Conservation (phyloP, 192 early-diverging fungal genomes). For the Piromyces finnis region DNA sequence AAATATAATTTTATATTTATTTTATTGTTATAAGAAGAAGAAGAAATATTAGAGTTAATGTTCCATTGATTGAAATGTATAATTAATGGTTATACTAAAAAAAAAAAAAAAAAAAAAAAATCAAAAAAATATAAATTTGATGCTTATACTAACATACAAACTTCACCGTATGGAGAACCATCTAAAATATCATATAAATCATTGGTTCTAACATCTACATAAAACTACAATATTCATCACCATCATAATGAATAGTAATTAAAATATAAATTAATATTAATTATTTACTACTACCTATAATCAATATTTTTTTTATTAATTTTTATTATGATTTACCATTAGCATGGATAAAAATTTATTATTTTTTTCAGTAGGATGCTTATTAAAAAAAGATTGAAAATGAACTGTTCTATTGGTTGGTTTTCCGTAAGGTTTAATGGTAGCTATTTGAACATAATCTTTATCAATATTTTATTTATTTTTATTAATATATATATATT, state of each 20-base stretch:
- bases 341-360: neutral
- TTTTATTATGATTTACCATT: neutral
- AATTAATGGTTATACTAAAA: too few species aligned
- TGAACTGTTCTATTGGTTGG: neutral
- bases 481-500: too few species aligned
- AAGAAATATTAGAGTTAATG: too few species aligned
- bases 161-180: neutral
- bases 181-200: neutral
- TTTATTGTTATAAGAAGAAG: too few species aligned
- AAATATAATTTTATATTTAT: too few species aligned
- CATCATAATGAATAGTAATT: too few species aligned
- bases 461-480: too few species aligned
- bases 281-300: too few species aligned
- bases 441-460: neutral
- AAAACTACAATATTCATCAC: neutral
- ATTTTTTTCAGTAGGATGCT: neutral
- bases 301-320: too few species aligned
- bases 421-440: neutral
- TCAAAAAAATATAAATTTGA: too few species aligned
- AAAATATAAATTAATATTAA: too few species aligned
- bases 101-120: neutral
- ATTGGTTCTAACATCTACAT: neutral
- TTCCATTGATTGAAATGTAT: too few species aligned
- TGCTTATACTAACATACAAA: neutral
- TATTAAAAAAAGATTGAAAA: neutral